These are phyloP conservation scores for Mortierella sp. DNA, from an alignment of 371 early-diverging fungal genomes.

Conservation along the genomic window DNA sequence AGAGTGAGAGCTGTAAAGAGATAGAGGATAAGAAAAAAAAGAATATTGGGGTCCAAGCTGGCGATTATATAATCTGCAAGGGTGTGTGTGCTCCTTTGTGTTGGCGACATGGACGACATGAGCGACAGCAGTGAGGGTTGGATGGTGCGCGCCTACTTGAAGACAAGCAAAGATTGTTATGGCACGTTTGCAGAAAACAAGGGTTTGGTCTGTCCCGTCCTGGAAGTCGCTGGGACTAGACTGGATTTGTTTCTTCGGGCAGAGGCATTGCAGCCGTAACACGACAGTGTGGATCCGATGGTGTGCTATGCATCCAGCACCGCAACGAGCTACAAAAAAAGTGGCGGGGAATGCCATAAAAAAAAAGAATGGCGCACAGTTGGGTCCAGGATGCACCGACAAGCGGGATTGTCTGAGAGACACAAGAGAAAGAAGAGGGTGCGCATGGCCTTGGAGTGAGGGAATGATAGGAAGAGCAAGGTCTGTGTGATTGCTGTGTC, in stretches of 20 bases:
- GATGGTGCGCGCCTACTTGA: not conserved
- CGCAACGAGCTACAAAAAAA: not conserved
- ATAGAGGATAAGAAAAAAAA: not conserved
- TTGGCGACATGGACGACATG: not conserved
- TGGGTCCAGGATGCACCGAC: not conserved
- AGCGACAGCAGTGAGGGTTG: too few species aligned
- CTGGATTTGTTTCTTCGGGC: not conserved
- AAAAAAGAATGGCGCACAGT: not conserved
- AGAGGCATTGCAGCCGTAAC: too few species aligned
- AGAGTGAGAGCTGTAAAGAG: not conserved
- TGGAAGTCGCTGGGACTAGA: not conserved
- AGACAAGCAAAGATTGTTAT: not conserved
- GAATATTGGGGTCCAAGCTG: not conserved
- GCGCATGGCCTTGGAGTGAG: not conserved
- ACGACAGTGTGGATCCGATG: not conserved
- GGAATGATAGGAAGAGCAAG: not conserved
- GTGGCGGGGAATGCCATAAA: constrained; percentile 9
- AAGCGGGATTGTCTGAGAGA: not conserved
- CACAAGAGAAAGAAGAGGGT: not conserved
- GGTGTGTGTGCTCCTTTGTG: not conserved
- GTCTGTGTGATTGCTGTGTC: not conserved
- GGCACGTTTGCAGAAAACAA: constrained; percentile 3
- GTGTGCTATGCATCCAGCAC: not conserved
- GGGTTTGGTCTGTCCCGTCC: not conserved
- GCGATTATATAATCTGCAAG: not conserved